Conservation (phyloP, 306 rosid genomes). For the Quercus mongolica region DNA sequence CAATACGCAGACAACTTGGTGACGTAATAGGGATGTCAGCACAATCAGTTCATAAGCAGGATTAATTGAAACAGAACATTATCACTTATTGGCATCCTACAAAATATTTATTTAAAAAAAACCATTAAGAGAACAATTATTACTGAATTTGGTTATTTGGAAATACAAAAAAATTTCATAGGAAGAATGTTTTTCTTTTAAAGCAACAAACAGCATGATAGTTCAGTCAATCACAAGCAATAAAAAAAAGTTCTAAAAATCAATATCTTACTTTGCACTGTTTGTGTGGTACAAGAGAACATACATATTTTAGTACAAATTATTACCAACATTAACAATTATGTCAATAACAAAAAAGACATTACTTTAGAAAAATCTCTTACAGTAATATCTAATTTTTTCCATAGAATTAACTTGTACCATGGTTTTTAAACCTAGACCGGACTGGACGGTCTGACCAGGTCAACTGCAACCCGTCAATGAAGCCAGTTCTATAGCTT, state of each 20-base stretch:
- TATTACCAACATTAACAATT: neutral
- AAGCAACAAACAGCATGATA: neutral
- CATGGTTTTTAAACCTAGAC: no score
- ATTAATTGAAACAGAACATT: neutral
- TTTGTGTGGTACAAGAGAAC: neutral
- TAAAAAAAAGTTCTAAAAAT: neutral
- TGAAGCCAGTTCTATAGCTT: no score
- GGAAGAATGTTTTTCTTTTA: neutral
- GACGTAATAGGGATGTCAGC: neutral
- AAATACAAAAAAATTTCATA: neutral
- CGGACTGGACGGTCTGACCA: no score
- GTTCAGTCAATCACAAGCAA: neutral
- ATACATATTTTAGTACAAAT: neutral
- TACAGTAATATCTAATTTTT: neutral
- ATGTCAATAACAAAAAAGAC: neutral
- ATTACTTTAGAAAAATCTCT: neutral
- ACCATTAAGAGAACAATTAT: neutral
- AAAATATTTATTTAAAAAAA: neutral
- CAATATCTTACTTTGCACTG: neutral
- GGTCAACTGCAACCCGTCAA: no score
- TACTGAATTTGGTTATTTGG: neutral
- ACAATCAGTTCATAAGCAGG: neutral
- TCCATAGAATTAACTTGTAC: neutral
- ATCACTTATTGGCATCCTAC: neutral
- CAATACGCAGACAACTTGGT: neutral